phyloP scores from a whole-genome alignment of 305 asterid genomes.

The Rubia tinctorum region DNA sequence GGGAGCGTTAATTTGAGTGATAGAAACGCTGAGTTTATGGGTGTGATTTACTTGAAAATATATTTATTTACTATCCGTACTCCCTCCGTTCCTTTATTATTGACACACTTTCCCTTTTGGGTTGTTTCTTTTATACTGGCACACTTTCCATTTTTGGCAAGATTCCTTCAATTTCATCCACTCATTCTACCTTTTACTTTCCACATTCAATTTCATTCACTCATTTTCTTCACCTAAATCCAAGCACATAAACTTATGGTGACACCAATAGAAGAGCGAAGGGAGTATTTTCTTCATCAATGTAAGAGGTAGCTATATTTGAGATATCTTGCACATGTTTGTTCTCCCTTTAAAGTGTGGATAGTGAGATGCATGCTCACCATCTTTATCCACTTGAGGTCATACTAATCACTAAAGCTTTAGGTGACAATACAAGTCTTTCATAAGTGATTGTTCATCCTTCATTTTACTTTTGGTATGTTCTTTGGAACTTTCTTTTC shows the following conservation, averaged over 20 bases:
- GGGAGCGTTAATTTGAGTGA: background rate
- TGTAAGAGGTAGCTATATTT: background rate
- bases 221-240: too few species aligned
- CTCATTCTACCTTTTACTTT: too few species aligned
- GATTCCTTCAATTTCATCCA: too few species aligned
- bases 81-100: too few species aligned
- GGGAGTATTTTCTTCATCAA: background rate
- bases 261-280: too few species aligned
- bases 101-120: too few species aligned
- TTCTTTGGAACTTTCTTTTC: background rate
- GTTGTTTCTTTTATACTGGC: too few species aligned
- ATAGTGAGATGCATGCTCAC: background rate
- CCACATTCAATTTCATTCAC: too few species aligned
- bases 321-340: background rate
- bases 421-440: background rate
- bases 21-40: background rate
- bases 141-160: too few species aligned
- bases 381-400: background rate
- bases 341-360: background rate
- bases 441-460: too few species aligned
- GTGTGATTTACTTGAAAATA: background rate
- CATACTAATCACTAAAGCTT: background rate
- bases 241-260: too few species aligned
- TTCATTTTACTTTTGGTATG: background rate
- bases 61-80: background rate